These are phyloP conservation scores for Cercospora zeae-maydis DNA, from an alignment of 2,329 filamentous ascomycete genomes.

Conservation along the genomic window DNA sequence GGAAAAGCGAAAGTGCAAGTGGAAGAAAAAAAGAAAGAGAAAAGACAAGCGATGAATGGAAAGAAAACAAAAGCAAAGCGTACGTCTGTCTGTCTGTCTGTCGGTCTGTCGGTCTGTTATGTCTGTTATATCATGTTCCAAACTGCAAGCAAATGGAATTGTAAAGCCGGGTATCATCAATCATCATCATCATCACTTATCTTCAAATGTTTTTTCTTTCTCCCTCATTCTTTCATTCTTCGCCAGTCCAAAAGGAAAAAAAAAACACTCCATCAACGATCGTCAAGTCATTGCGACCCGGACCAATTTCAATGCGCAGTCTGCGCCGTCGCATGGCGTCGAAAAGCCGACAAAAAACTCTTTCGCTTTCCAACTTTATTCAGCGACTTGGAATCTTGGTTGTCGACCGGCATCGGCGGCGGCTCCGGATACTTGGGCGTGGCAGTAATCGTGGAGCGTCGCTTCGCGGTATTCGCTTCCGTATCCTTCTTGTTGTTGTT, in stretches of 20 bases:
- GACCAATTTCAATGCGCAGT: not conserved
- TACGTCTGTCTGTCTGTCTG: too few species aligned
- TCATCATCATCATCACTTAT: not conserved
- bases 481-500: conserved; percentile 4
- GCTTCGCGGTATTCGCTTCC: conserved; percentile 32
- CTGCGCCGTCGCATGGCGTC: conserved; percentile 17
- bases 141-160: not conserved
- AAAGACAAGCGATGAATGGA: too few species aligned
- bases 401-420: conserved; percentile 10
- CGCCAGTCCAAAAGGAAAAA: too few species aligned
- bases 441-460: conserved; percentile 30
- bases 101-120: too few species aligned
- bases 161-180: not conserved
- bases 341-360: conserved; percentile 47
- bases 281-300: not conserved
- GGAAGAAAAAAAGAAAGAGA: too few species aligned
- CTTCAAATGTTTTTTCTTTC: not conserved
- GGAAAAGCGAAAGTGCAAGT: too few species aligned
- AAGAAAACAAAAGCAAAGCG: too few species aligned
- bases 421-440: conserved; percentile 27
- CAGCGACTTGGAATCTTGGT: conserved; percentile 17
- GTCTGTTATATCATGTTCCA: not conserved
- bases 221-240: not conserved
- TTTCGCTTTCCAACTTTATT: conserved; percentile 45
- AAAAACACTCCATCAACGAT: not conserved